Evolutionary conservation across 495 filamentous ascomycete species (phyloP).

Genomic region (Aeminium ludgeri): DNA sequence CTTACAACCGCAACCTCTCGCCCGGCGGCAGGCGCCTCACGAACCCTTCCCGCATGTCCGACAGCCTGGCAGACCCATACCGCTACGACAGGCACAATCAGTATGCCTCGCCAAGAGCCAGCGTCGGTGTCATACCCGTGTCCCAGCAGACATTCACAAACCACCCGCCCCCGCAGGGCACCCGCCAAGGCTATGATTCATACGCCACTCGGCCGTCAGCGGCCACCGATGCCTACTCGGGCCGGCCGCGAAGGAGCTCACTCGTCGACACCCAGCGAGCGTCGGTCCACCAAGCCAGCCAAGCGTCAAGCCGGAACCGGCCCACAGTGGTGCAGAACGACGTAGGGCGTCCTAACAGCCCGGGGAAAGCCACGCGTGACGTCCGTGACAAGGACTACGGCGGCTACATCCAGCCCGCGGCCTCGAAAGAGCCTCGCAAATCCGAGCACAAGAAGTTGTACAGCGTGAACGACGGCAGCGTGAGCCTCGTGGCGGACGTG

Average conservation of each 20-base stretch:
- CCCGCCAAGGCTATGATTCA: not conserved
- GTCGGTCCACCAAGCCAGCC: not conserved
- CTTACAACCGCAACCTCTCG: conserved; percentile 10
- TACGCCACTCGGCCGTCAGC: conserved; percentile 5
- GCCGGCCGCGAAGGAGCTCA: conserved; percentile 10
- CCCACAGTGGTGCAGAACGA: conserved; percentile 15
- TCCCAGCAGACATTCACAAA: conserved; percentile 14
- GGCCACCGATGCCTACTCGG: conserved; percentile 3
- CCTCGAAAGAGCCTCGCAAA: conserved; percentile 11
- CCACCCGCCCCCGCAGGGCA: conserved; percentile 1
- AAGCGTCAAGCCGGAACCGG: conserved; percentile 8
- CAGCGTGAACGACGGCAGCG: conserved; percentile 21
- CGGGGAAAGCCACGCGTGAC: conserved; percentile 8
- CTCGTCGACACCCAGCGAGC: conserved; percentile 10
- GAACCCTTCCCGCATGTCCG: conserved; percentile 10
- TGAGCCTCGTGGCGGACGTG: conserved; percentile 14
- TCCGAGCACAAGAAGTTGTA: conserved; percentile 23
- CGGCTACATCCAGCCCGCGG: conserved; percentile 19
- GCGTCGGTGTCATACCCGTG: conserved; percentile 17
- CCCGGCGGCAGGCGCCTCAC: conserved; percentile 11
- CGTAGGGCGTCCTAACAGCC: conserved; percentile 10
- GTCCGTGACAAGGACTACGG: conserved; percentile 9
- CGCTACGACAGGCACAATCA: conserved; percentile 4
- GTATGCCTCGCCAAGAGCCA: conserved; percentile 5
- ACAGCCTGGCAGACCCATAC: conserved; percentile 11